Percentiles rank a stretch among this genome's conserved stretches.
These are phyloP conservation scores for Solanum clarkiae DNA, from an alignment of 257 asterid genomes.

Conservation along the genomic window DNA sequence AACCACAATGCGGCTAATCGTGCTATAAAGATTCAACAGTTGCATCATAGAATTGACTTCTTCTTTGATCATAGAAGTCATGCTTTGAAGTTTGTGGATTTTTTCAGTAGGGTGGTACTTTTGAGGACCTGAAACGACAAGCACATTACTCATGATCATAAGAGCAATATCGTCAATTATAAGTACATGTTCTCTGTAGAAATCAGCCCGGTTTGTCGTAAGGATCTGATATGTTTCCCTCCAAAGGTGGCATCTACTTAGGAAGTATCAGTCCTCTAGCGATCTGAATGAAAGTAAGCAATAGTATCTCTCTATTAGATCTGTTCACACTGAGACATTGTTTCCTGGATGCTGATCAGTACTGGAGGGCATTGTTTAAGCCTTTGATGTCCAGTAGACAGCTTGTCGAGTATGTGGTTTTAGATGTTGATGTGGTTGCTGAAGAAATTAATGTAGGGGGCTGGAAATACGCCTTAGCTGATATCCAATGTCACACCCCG, in stretches of 20 bases:
- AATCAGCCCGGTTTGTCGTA: constrained; percentile 39
- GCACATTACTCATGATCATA: constrained; percentile 36
- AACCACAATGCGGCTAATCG: constrained; percentile 39
- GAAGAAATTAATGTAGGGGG: constrained; percentile 32
- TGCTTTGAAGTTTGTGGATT: constrained; percentile 35
- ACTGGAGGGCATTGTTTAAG: constrained; percentile 36
- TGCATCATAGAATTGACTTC: constrained; percentile 44
- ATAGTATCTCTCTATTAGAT: constrained; percentile 28
- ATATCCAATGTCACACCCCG: no score
- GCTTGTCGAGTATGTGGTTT: constrained; percentile 32
- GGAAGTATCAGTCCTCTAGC: constrained; percentile 45
- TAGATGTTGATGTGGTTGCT: constrained; percentile 19
- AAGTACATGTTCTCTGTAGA: constrained; percentile 40
- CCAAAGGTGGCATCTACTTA: constrained; percentile 21
- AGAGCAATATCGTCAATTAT: constrained; percentile 32
- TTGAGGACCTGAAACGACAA: constrained; percentile 22
- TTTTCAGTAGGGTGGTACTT: constrained; percentile 28
- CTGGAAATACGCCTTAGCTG: constrained; percentile 19
- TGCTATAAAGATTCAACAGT: constrained; percentile 40
- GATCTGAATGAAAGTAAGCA: constrained; percentile 23
- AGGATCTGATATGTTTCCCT: constrained; percentile 45
- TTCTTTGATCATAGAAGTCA: constrained; percentile 36
- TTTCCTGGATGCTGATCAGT: constrained; percentile 32
- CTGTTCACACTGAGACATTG: constrained; percentile 32
- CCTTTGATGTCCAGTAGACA: constrained; percentile 31